Conservation (phyloP, 2,329 filamentous ascomycete genomes). For the Chrysoporthe puriensis region DNA sequence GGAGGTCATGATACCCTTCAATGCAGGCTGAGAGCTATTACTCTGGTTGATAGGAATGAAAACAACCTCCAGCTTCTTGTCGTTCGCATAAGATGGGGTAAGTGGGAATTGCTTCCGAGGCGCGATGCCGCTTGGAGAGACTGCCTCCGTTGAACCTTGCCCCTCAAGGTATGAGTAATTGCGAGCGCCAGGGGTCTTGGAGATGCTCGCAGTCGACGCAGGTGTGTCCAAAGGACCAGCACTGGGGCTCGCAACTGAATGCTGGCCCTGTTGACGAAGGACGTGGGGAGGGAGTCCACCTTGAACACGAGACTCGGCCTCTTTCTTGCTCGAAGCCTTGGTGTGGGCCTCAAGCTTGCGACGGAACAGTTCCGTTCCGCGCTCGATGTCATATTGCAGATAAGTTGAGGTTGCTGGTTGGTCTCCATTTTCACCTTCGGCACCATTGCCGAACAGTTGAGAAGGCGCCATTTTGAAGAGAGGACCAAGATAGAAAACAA, state of each 20-base stretch:
- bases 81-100: not conserved
- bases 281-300: conserved; percentile 11
- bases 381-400: not conserved
- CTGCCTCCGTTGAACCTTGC: not conserved
- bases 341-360: not conserved
- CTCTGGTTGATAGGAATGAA: not conserved
- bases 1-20: conserved; percentile 2
- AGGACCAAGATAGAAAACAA: not conserved
- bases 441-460: not conserved
- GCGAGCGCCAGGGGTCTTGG: not conserved
- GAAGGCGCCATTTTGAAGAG: conserved; percentile 1
- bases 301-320: not conserved
- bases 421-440: not conserved
- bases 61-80: not conserved
- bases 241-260: not conserved
- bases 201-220: not conserved
- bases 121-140: not conserved
- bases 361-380: conserved; percentile 1
- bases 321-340: not conserved
- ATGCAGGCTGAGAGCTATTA: not conserved
- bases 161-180: not conserved
- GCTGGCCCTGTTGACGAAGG: not conserved
- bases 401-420: not conserved
- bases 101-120: not conserved
- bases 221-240: not conserved